A percentile compares a stretch with the other conserved stretches of the same genome.
Conservation (phyloP, 1,139 yeast genomes). For the Taphrina populina region DNA sequence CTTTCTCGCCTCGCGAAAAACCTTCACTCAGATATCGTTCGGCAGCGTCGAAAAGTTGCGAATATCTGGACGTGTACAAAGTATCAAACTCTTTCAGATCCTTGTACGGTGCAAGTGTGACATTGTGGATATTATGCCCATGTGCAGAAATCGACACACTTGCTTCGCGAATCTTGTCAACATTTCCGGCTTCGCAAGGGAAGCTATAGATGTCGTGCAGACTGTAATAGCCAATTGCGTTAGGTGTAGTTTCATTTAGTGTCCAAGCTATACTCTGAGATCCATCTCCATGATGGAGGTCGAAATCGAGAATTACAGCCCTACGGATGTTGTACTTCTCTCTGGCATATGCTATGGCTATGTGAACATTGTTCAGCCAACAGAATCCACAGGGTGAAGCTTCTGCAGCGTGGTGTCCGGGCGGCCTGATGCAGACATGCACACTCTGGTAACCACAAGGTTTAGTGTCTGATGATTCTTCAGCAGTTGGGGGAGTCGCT, state of each 20-base stretch:
- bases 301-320: conserved; percentile 79
- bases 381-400: conserved; percentile 87
- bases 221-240: conserved; percentile 78
- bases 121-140: conserved; percentile 70
- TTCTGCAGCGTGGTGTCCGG: conserved; percentile 90
- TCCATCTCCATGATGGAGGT: conserved; percentile 91
- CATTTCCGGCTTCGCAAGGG: conserved; percentile 75
- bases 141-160: conserved; percentile 78
- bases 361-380: conserved; percentile 75
- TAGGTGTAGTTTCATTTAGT: conserved; percentile 47
- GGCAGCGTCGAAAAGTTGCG: conserved; percentile 64
- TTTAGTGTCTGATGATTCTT: background rate
- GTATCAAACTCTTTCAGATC: conserved; percentile 63
- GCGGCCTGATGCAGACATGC: conserved; percentile 57
- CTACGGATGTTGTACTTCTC: conserved; percentile 66
- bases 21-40: conserved; percentile 58
- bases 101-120: conserved; percentile 68
- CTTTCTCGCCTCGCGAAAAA: conserved; percentile 50
- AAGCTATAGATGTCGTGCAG: conserved; percentile 83
- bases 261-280: conserved; percentile 86
- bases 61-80: conserved; percentile 63
- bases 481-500: conserved; percentile 30
- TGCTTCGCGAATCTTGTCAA: conserved; percentile 57
- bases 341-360: conserved; percentile 77
- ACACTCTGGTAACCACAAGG: conserved; percentile 2